Base-by-base conservation (phyloP, 345 rosid genomes). In the Limnanthes douglasii region DNA sequence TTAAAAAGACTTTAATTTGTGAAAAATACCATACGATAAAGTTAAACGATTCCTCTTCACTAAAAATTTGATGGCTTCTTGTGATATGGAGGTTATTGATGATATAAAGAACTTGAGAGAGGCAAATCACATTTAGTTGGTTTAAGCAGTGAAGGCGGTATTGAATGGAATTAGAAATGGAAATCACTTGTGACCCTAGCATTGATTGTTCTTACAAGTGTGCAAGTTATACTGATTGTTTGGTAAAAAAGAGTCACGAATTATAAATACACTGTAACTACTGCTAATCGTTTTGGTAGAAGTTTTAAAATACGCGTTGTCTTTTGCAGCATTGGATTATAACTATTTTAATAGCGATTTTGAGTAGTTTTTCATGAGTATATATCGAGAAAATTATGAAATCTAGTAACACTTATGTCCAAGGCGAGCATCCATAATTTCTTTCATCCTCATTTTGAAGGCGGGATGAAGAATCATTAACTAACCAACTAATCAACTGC, bases 221-320 rank as follows among this genome's bases (percentile, higher is more conserved):
- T 95, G 6, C 98, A 90, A 72, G 84, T 95, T 2, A 84, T 84
- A 37, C 90, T 90, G 0, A 90, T 90, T 31, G 95, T 84, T 2
- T 90, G 98, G 98, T 90, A 95, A 14, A 90, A 90, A 54, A 77
- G 98, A 68, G 98, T 95, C 39, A 86, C 94, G 39, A 79, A 79
- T 57, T 90, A 90, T 19, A 92, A 90, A 56, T 90, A 84, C 33
- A 90, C 95, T 47, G 94, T 84, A 30, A 84, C 98, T 11, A 90
- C 98, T 7, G 95, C 95, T 5, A 90, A 90, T 60, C 77, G 84
- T 50, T 29, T 80, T 86, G 98, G 79, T 90, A 46, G 98, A 90
- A 69, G 75, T 88, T 53, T 63, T 90, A 53, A 90, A 90, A 67
- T 90, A 95, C 51, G 66, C 48, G 6, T 52, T 84, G 20, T 84